phyloP scores from a whole-genome alignment of 176 grass and related monocot species.

The Cocos nucifera region DNA sequence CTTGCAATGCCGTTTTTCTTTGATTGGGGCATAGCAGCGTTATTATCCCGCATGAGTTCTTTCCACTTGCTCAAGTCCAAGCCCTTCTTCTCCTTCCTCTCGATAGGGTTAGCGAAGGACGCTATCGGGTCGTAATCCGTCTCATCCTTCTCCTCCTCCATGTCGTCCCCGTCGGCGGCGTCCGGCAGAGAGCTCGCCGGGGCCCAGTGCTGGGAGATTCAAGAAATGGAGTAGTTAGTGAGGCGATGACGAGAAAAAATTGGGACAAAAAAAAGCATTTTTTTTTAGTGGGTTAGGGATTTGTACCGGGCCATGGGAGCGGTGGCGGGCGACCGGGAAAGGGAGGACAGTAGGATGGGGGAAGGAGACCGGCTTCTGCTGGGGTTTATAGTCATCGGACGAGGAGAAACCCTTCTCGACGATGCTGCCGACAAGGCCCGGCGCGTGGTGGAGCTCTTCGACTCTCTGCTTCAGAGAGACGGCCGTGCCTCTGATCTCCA shows the following conservation, averaged over 20 bases:
- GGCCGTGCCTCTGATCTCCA: neutral
- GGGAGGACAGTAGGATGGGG: conserved; percentile 61
- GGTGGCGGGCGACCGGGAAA: conserved; percentile 84
- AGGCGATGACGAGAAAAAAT: neutral
- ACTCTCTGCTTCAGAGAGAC: conserved; percentile 26
- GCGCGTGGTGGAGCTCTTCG: conserved; percentile 6
- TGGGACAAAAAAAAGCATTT: neutral
- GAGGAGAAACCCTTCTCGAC: conserved; percentile 85
- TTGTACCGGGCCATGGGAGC: conserved; percentile 76
- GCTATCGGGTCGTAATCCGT: conserved; percentile 29
- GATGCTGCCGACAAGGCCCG: conserved; percentile 59
- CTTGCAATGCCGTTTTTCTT: conserved; percentile 19
- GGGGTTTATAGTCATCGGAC: neutral
- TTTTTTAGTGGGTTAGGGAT: neutral
- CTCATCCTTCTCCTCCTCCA: conserved; percentile 46
- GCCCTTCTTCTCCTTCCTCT: conserved; percentile 72
- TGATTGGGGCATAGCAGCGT: conserved; percentile 8
- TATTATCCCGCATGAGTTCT: conserved; percentile 30
- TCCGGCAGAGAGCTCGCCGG: conserved; percentile 15
- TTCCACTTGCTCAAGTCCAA: conserved; percentile 71
- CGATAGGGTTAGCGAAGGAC: conserved; percentile 28
- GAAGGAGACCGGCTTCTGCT: conserved; percentile 19
- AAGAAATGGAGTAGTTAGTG: neutral
- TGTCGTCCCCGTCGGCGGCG: conserved; percentile 23
- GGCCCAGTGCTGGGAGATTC: conserved; percentile 44